Evolutionary conservation across 306 rosid genomes (phyloP).

Genomic region (Argentina anserina): DNA sequence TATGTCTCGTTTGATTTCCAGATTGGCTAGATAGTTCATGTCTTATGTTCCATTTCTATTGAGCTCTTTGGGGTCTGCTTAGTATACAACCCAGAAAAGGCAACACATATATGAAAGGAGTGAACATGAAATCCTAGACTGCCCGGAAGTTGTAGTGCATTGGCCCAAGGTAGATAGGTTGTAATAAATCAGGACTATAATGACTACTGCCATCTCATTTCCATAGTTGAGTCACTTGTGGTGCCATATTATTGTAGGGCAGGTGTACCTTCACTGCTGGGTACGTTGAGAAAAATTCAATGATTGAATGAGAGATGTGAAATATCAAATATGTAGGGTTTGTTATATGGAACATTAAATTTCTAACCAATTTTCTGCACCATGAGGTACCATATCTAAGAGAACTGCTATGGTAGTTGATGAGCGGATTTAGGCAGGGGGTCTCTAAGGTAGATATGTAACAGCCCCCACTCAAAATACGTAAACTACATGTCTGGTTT

Average conservation of each 20-base stretch:
- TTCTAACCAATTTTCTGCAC: background rate
- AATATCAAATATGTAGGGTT: background rate
- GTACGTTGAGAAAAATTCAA: background rate
- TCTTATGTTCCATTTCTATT: background rate
- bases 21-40: background rate
- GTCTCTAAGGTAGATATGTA: background rate
- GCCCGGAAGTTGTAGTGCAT: background rate
- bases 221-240: background rate
- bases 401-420: background rate
- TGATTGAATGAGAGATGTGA: background rate
- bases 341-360: background rate
- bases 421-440: too few species aligned
- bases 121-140: background rate
- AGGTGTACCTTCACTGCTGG: background rate
- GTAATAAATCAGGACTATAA: background rate
- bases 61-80: background rate
- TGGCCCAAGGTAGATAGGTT: background rate
- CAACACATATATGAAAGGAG: background rate
- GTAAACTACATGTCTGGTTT: background rate
- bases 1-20: background rate
- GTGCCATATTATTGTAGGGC: conserved; percentile 1
- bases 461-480: background rate
- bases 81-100: background rate
- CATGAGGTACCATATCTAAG: background rate
- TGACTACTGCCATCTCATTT: background rate